These are phyloP conservation scores for Epicoccum nigrum DNA, from an alignment of 2,329 filamentous ascomycete genomes.

Conservation along the genomic window DNA sequence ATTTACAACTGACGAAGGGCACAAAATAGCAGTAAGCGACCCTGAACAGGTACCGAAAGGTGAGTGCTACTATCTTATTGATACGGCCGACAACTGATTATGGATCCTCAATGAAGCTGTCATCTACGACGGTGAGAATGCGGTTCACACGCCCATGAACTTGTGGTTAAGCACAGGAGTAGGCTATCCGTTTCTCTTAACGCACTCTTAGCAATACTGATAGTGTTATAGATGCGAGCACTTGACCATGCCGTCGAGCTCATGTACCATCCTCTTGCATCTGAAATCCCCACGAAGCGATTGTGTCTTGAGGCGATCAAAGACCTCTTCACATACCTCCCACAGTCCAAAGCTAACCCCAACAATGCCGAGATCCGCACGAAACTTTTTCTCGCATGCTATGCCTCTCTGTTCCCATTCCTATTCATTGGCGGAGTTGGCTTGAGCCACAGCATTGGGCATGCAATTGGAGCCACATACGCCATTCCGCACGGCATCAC, in stretches of 20 bases:
- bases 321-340: conserved; percentile 60
- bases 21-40: conserved; percentile 57
- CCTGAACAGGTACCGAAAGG: conserved; percentile 52
- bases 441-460: conserved; percentile 56
- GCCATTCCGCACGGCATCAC: conserved; percentile 63
- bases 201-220: conserved; percentile 8
- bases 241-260: conserved; percentile 63
- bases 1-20: conserved; percentile 57
- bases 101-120: conserved; percentile 44
- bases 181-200: conserved; percentile 7
- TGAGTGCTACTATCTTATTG: background rate
- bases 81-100: background rate
- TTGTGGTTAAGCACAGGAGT: conserved; percentile 60
- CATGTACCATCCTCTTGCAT: conserved; percentile 60
- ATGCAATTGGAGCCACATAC: conserved; percentile 62
- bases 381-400: conserved; percentile 60
- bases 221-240: conserved; percentile 51
- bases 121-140: conserved; percentile 61
- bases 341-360: conserved; percentile 55
- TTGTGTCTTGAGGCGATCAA: conserved; percentile 56
- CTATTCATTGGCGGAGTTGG: conserved; percentile 59
- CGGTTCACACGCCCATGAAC: conserved; percentile 56
- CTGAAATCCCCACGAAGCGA: conserved; percentile 56
- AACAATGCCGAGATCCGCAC: conserved; percentile 58
- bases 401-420: conserved; percentile 55